A percentile compares a stretch with the other conserved stretches of the same genome.
Evolutionary conservation across 495 filamentous ascomycete genomes (phyloP).

Genomic region (Oidiodendron maius): DNA sequence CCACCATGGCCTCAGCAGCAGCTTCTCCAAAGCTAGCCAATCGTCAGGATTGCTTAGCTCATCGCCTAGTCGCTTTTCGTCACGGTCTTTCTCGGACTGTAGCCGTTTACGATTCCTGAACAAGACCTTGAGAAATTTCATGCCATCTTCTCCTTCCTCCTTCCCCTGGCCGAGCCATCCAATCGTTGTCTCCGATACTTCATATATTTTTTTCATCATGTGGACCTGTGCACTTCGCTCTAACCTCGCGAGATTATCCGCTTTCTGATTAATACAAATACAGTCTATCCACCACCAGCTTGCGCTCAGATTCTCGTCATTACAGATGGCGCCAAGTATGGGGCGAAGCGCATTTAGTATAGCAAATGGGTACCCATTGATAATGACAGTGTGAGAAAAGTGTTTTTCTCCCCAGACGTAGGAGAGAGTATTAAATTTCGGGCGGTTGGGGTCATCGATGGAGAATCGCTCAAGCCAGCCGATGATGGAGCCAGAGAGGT

Average conservation of each 20-base stretch:
- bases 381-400: slow-evolving; percentile 1
- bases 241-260: not conserved
- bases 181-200: slow-evolving; percentile 3
- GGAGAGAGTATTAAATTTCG: slow-evolving; percentile 13
- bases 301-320: slow-evolving; percentile 4
- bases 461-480: slow-evolving; percentile 12
- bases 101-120: not conserved
- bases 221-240: slow-evolving; percentile 1
- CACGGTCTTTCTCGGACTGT: not conserved
- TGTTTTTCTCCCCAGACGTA: slow-evolving; percentile 14
- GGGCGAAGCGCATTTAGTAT: slow-evolving; percentile 13
- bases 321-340: slow-evolving; percentile 10
- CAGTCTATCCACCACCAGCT: slow-evolving; percentile 9
- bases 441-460: slow-evolving; percentile 10
- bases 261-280: slow-evolving; percentile 2
- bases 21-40: slow-evolving; percentile 4
- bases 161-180: slow-evolving; percentile 6
- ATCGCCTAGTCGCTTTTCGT: slow-evolving; percentile 3
- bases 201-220: slow-evolving; percentile 7
- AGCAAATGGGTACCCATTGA: slow-evolving; percentile 12
- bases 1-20: slow-evolving; percentile 17
- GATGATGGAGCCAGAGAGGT: not conserved
- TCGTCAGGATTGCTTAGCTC: slow-evolving; percentile 3
- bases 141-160: slow-evolving; percentile 2
- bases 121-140: slow-evolving; percentile 1